Evolutionary conservation across 2,329 filamentous ascomycete species (phyloP), one percentile per base, ranked within the genome.

Genomic region (Monosporascus cannonballus): DNA sequence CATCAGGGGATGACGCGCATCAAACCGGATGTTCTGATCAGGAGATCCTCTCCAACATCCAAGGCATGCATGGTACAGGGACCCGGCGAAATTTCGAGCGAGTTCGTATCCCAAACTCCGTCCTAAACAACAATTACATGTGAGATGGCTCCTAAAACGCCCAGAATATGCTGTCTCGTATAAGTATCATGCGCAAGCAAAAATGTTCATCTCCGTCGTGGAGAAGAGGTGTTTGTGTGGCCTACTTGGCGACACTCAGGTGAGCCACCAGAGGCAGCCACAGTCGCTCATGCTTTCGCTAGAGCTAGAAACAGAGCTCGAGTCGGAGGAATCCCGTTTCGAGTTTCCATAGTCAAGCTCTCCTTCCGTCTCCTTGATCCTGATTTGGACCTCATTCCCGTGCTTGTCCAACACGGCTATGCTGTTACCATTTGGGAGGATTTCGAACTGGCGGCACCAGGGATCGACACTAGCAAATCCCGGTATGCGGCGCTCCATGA

Each of bases 251-350:
- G 38, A 38, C 44, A 48, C 58, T 71, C 59, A 80, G 50, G 70
- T 73, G 47, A 74, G 67, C 68, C 73, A 79, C 78, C 78, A 81
- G 57, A 79, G 69, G 56, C 79, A 82, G 8, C 76, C 77, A 51
- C 79, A 82, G 37, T 75, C 69, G 52, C 75, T 79, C 51, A 80
- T 66, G 48, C 78, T 71, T 22, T 62, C 59, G 25, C 59, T 54
- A 24, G 54, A 56, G 25, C 49, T 54, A 22, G 58, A 61, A 27
- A 64, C 59, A 15, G 54, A 27, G 34, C 37, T 47, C 2, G 61
- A 42, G 27, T 59, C 61, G 46, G 53, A 47, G 20, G 49, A 30
- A 34, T 45, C 49, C 17, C 49, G 53, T 45, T 50, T 49, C 17
- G 53, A 27, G 4, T 48, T 20, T 34, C 36, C 52, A 9, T 53